These are phyloP conservation scores for Candida sp. DNA, from an alignment of 1,139 yeast species.

Conservation along the genomic window DNA sequence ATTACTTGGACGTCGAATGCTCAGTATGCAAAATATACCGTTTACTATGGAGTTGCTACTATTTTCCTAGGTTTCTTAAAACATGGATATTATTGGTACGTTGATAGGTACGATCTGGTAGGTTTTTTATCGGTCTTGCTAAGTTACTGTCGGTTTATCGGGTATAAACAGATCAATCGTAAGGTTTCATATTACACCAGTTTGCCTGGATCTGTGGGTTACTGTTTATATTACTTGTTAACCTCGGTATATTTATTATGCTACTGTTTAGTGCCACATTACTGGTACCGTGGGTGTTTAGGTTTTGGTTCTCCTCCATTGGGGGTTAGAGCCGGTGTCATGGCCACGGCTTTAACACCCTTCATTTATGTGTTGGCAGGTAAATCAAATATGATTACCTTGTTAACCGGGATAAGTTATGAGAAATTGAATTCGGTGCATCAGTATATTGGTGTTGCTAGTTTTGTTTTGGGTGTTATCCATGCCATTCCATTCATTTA, in stretches of 20 bases:
- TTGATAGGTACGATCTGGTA: slow-evolving; percentile 19
- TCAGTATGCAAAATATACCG: slow-evolving; percentile 42
- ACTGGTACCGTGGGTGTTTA: slow-evolving; percentile 52
- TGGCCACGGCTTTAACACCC: slow-evolving; percentile 53
- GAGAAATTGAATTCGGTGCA: slow-evolving; percentile 53
- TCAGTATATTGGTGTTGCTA: slow-evolving; percentile 45
- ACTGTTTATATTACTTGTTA: slow-evolving; percentile 34
- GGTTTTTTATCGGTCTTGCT: slow-evolving; percentile 23
- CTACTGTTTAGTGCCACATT: slow-evolving; percentile 47
- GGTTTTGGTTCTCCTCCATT: slow-evolving; percentile 69
- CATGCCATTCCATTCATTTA: slow-evolving; percentile 54
- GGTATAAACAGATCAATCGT: slow-evolving; percentile 47
- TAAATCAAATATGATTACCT: slow-evolving; percentile 47
- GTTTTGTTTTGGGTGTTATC: slow-evolving; percentile 46
- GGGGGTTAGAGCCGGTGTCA: slow-evolving; percentile 51
- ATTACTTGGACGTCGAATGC: slow-evolving; percentile 39
- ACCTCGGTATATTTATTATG: slow-evolving; percentile 45
- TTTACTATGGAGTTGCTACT: slow-evolving; percentile 40
- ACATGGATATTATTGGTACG: slow-evolving; percentile 28
- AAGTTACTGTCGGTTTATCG: slow-evolving; percentile 43
- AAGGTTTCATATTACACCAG: slow-evolving; percentile 35
- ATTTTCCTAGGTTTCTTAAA: slow-evolving; percentile 38
- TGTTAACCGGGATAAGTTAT: slow-evolving; percentile 52
- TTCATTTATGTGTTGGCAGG: slow-evolving; percentile 51
- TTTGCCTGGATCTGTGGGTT: slow-evolving; percentile 51